Conservation (phyloP, 2,329 filamentous ascomycete genomes). For the Pseudogymnoascus sp. region DNA sequence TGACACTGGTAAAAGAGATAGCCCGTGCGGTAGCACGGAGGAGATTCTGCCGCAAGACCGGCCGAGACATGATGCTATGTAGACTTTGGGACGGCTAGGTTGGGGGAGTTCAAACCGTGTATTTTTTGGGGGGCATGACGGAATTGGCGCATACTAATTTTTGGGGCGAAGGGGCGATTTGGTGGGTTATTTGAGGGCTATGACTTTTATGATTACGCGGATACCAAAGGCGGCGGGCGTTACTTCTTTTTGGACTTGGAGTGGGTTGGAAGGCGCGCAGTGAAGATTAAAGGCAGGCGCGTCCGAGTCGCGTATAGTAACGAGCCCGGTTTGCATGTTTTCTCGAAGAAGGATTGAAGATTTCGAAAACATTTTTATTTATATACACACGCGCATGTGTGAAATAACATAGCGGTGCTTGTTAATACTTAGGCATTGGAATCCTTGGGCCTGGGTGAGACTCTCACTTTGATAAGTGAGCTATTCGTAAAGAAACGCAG, state of each 20-base stretch:
- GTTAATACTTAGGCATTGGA: background rate
- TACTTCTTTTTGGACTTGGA: background rate
- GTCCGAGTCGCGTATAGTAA: background rate
- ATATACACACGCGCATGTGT: background rate
- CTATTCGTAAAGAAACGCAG: background rate
- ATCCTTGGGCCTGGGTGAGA: too few species aligned
- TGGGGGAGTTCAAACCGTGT: background rate
- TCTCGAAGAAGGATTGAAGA: background rate
- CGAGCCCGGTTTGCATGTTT: background rate
- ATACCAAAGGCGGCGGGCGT: slow-evolving; percentile 5
- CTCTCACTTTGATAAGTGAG: background rate
- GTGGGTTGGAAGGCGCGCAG: background rate
- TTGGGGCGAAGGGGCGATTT: background rate
- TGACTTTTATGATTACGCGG: slow-evolving; percentile 1
- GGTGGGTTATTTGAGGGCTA: background rate
- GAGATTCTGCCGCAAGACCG: background rate
- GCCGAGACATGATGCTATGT: background rate
- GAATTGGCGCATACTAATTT: background rate
- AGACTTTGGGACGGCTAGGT: background rate
- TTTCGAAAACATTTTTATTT: background rate
- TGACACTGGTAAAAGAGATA: background rate
- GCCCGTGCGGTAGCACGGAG: background rate
- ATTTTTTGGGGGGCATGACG: background rate
- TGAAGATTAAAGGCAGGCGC: background rate
- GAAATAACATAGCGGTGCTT: background rate